Evolutionary conservation across 164 flowering plant species (phyloP).

Genomic region (Umbilicus rupestris): DNA sequence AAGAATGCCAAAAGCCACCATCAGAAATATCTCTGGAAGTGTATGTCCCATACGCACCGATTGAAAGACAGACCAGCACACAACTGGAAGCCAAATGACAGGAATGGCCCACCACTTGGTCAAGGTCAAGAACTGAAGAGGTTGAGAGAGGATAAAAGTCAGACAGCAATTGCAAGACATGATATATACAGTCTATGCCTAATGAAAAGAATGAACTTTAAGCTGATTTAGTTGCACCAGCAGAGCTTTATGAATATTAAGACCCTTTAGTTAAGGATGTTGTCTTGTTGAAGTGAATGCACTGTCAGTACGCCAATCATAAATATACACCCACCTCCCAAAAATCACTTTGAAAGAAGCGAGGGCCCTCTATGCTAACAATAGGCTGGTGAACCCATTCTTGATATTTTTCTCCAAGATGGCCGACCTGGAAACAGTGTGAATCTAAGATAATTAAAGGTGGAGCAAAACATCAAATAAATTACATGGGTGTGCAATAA

Average conservation of each 20-base stretch:
- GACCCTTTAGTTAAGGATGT: neutral
- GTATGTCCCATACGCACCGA: constrained; percentile 53
- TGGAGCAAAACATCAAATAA: neutral
- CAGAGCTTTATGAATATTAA: neutral
- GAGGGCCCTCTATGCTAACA: constrained; percentile 76
- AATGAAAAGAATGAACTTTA: no score
- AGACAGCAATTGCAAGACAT: neutral
- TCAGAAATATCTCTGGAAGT: constrained; percentile 28
- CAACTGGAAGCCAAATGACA: constrained; percentile 70
- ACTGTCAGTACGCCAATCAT: neutral
- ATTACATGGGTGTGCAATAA: neutral
- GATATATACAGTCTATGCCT: no score
- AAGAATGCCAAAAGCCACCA: constrained; percentile 53
- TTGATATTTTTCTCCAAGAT: constrained; percentile 86
- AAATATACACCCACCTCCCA: constrained; percentile 53
- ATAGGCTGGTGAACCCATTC: constrained; percentile 99
- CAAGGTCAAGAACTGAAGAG: constrained; percentile 61
- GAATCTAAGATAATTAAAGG: neutral
- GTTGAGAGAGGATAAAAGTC: neutral
- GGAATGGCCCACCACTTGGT: constrained; percentile 82
- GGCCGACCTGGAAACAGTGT: constrained; percentile 66
- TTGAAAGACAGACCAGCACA: constrained; percentile 31
- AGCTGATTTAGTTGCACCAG: neutral
- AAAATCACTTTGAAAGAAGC: constrained; percentile 71
- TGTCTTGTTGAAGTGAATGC: neutral